Conservation (phyloP, 1,139 yeast genomes). For the Diutina rugosa region DNA sequence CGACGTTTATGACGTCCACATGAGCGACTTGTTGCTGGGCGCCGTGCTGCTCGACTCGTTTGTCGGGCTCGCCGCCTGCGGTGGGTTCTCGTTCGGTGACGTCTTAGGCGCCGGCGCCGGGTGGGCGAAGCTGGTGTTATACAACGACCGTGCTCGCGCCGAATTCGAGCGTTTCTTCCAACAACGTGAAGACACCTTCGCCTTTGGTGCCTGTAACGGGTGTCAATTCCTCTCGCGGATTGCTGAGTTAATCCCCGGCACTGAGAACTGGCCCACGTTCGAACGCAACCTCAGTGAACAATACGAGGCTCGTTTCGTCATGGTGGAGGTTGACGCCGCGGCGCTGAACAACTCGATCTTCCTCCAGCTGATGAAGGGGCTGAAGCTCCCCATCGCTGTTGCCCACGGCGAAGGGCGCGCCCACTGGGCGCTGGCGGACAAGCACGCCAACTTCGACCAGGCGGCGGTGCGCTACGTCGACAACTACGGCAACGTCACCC, state of each 20-base stretch:
- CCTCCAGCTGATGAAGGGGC: constrained; percentile 83
- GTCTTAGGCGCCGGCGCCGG: constrained; percentile 99
- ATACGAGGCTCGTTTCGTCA: constrained; percentile 89
- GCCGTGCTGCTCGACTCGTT: constrained; percentile 63
- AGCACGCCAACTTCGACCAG: constrained; percentile 23
- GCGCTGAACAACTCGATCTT: constrained; percentile 51
- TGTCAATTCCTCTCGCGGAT: constrained; percentile 92
- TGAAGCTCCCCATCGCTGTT: constrained; percentile 88
- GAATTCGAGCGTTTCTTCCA: constrained; percentile 77
- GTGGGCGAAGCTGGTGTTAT: constrained; percentile 97
- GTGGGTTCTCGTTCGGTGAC: constrained; percentile 99
- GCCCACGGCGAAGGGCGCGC: constrained; percentile 99
- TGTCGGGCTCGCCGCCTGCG: constrained; percentile 96
- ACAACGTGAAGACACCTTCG: constrained; percentile 82
- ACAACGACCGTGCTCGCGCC: constrained; percentile 61
- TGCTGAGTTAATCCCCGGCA: constrained; percentile 84
- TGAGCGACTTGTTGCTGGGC: constrained; percentile 82
- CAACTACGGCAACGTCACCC: constrained; percentile 77
- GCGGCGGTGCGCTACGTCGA: constrained; percentile 60
- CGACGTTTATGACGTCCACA: constrained; percentile 85
- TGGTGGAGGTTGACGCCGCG: constrained; percentile 62
- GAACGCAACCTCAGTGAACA: constrained; percentile 90
- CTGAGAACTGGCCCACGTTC: constrained; percentile 93
- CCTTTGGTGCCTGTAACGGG: constrained; percentile 99
- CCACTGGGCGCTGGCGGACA: constrained; percentile 36